Percentiles rank a stretch among this genome's conserved stretches.
Evolutionary conservation across 345 rosid species (phyloP).

Genomic region (Salix suchowensis): DNA sequence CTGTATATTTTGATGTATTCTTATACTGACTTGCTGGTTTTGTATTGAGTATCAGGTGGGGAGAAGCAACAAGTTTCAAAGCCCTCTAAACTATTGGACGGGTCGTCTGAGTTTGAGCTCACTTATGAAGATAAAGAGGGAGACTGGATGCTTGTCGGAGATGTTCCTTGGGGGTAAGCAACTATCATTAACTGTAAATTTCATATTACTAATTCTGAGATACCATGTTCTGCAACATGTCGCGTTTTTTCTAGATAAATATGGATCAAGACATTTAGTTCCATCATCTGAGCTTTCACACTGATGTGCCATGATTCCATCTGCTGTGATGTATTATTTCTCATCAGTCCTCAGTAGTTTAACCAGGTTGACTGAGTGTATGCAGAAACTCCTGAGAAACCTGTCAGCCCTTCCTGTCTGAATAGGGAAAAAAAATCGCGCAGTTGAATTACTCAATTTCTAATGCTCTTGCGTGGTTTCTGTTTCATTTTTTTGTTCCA

Average conservation of each 20-base stretch:
- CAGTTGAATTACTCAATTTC: background rate
- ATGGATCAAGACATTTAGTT: background rate
- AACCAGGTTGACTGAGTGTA: background rate
- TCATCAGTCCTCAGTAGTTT: background rate
- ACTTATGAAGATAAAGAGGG: slow-evolving; percentile 62
- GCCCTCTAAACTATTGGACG: slow-evolving; percentile 27
- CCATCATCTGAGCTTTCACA: background rate
- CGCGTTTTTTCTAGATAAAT: too few relatives aligned
- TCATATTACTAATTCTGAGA: background rate
- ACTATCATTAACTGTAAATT: background rate
- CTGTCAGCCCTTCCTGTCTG: background rate
- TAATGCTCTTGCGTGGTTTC: background rate
- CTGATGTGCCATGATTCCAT: background rate
- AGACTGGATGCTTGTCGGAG: slow-evolving; percentile 69
- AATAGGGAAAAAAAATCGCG: background rate
- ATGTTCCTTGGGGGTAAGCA: slow-evolving; percentile 62
- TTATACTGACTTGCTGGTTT: background rate
- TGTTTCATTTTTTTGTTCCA: background rate
- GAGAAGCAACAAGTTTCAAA: slow-evolving; percentile 30
- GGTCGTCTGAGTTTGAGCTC: slow-evolving; percentile 33
- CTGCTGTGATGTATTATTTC: background rate
- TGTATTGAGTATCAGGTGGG: slow-evolving; percentile 16
- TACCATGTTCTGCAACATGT: background rate
- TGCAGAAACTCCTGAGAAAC: background rate
- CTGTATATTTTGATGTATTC: background rate